Percentiles rank a stretch among this genome's conserved stretches.
phyloP scores from a whole-genome alignment of 345 rosid genomes.

The Boechera retrofracta region DNA sequence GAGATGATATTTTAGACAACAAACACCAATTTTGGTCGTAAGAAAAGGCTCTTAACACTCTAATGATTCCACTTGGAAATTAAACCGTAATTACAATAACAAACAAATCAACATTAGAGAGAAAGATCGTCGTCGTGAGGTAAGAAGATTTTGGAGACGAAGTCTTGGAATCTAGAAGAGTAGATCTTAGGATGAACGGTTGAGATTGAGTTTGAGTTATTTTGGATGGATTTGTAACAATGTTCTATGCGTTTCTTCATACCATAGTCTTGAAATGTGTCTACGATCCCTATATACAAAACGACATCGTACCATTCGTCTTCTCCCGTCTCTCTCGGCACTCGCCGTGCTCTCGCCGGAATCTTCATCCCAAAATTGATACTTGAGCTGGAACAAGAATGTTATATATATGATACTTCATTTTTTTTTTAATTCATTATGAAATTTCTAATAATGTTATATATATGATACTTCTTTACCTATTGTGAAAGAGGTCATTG shows the following conservation, averaged over 20 bases:
- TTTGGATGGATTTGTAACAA: constrained; percentile 57
- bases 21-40: constrained; percentile 13
- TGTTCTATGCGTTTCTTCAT: constrained; percentile 60
- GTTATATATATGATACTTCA: too few relatives aligned
- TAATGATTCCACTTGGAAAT: neutral
- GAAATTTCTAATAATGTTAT: neutral
- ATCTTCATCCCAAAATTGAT: constrained; percentile 47
- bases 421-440: neutral
- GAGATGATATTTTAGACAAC: neutral
- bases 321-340: constrained; percentile 8
- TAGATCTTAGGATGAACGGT: constrained; percentile 57
- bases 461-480: constrained; percentile 37
- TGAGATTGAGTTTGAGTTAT: constrained; percentile 53
- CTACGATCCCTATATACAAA: constrained; percentile 52
- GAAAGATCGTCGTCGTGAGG: constrained; percentile 23
- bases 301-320: constrained; percentile 46
- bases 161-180: constrained; percentile 59
- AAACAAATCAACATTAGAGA: neutral
- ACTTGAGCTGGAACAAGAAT: constrained; percentile 25
- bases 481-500: constrained; percentile 20
- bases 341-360: constrained; percentile 53
- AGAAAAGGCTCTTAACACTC: constrained; percentile 12
- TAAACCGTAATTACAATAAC: neutral
- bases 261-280: constrained; percentile 52
- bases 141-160: constrained; percentile 49